Base-by-base conservation (phyloP, 306 rosid genomes). In the Cyclanthera cordifolia region DNA sequence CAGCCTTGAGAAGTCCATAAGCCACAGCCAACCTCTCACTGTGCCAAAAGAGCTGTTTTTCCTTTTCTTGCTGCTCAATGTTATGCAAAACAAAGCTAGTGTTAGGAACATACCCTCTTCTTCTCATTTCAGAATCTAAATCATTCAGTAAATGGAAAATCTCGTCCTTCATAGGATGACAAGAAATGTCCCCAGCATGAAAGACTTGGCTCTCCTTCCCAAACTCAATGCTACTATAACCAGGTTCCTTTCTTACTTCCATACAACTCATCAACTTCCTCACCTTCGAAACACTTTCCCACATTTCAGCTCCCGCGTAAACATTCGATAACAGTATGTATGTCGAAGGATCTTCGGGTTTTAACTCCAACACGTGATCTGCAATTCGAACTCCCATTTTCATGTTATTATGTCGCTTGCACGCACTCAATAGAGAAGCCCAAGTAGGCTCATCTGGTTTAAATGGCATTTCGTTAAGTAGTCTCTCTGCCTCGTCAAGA, bases 11-110 rank as follows among this genome's bases (percentile, higher is more conserved):
- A 72, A 88, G 84, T 61, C 95, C 97, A 30, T 86, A 88, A 10
- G 95, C 91, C 69, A 91, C 70, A 24, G 95, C 96, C 82, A 86
- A 72, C 79, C 91, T 80, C 85, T 91, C 96, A 71, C 96, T 88
- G 57, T 91, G 97, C 91, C 86, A 88, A 71, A 91, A 88, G 43
- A 88, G 87, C 68, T 83, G 97, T 63, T 79, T 83, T 63, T 91
- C 96, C 81, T 88, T 91, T 76, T 88, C 97, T 56, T 83, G 94
- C 67, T 79, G 80, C 72, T 86, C 95, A 90, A 91, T 82, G 81
- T 85, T 91, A 70, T 86, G 95, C 75, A 88, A 83, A 72, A 91
- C 97, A 32, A 72, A 82, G 76, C 82, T 87, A 39, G 90, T 84
- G 69, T 88, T 91, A 17, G 97, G 97, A 72, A 84, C 86, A 82